Evolutionary conservation across 2,329 filamentous ascomycete species (phyloP).

Genomic region (Didymella sp.): DNA sequence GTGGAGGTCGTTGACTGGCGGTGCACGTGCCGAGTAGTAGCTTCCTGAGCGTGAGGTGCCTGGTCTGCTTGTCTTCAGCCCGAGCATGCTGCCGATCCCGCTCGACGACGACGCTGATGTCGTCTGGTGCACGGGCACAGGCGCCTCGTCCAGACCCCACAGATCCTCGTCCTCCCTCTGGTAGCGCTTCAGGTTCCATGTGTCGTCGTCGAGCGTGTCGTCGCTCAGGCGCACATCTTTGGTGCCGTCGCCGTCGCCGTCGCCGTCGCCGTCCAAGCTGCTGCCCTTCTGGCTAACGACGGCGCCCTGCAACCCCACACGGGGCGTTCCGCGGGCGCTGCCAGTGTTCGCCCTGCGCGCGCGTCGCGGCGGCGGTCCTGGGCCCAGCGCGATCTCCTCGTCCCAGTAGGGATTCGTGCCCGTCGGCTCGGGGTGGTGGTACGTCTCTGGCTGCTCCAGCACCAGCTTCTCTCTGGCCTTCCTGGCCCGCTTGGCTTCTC

Average conservation of each 20-base stretch:
- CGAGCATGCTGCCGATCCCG: constrained; percentile 35
- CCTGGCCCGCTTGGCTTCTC: constrained; percentile 72
- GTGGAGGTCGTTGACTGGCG: constrained; percentile 84
- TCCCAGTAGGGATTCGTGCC: constrained; percentile 89
- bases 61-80: constrained; percentile 32
- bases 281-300: constrained; percentile 54
- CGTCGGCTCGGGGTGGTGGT: constrained; percentile 81
- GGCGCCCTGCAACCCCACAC: constrained; percentile 60
- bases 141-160: constrained; percentile 70
- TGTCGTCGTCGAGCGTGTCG: constrained; percentile 52
- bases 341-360: constrained; percentile 63
- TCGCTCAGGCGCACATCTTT: constrained; percentile 41
- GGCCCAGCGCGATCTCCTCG: constrained; percentile 84
- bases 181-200: constrained; percentile 80
- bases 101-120: constrained; percentile 43
- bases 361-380: constrained; percentile 69
- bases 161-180: constrained; percentile 88
- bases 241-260: constrained; percentile 36
- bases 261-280: constrained; percentile 47
- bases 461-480: constrained; percentile 70
- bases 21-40: constrained; percentile 58
- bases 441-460: constrained; percentile 73
- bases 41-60: constrained; percentile 42
- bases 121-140: constrained; percentile 42
- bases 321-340: constrained; percentile 64